These are phyloP conservation scores for Neospora caninum DNA, from an alignment of 169 alveolate species.

Conservation along the genomic window DNA sequence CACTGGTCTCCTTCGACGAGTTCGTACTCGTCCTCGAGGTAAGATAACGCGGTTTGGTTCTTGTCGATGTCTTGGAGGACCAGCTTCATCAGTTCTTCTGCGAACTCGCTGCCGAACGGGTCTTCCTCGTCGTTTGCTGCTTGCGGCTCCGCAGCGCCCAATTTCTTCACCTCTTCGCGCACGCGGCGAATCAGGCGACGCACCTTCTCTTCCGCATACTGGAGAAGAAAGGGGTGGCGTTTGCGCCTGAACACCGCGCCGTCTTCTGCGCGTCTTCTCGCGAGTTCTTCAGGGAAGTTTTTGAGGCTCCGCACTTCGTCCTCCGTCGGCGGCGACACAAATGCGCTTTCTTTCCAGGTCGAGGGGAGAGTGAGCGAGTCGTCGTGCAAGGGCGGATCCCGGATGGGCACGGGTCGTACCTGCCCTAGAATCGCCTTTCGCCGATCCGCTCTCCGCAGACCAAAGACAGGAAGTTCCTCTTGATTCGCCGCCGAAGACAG, in stretches of 20 bases:
- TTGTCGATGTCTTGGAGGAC: not conserved
- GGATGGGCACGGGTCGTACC: not conserved
- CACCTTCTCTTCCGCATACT: not conserved
- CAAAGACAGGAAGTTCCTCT: not conserved
- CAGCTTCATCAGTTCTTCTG: not conserved
- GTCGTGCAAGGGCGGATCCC: not conserved
- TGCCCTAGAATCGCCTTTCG: not conserved
- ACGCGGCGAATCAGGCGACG: not conserved
- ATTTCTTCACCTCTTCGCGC: not conserved
- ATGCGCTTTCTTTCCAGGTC: not conserved
- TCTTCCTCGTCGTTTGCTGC: not conserved
- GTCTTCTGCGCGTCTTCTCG: not conserved
- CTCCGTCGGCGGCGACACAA: not conserved
- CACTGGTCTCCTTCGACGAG: not conserved
- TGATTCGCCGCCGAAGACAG: not conserved
- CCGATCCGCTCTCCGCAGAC: not conserved
- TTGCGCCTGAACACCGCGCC: not conserved
- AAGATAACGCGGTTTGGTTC: not conserved
- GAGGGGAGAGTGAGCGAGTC: not conserved
- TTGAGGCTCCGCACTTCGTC: not conserved
- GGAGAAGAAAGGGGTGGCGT: not conserved
- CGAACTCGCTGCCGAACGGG: not conserved
- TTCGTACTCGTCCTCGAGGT: not conserved
- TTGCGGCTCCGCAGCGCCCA: not conserved
- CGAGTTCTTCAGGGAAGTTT: not conserved